Base-by-base conservation (phyloP, 2,329 filamentous ascomycete genomes). In the Lachnellula hyalina region DNA sequence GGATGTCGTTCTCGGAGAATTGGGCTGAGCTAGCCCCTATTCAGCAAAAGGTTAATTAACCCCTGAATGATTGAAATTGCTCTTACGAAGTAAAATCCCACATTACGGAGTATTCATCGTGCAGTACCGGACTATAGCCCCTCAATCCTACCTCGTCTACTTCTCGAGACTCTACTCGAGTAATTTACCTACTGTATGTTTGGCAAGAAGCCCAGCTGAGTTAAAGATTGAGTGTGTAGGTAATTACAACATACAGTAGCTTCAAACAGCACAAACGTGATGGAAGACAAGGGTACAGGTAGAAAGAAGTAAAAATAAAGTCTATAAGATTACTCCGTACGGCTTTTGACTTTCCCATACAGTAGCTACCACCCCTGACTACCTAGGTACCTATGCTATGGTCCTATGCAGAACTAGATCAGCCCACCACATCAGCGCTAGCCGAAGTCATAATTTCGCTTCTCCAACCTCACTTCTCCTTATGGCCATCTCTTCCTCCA, bases 391-490 rank as follows among this genome's bases (percentile, higher is more conserved):
- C n/a, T n/a, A n/a, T n/a, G n/a, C n/a, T n/a, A 21, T 21, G 21
- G 21, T 21, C 21, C 21, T 21, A 44, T 44, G 41, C 41, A 23
- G 23, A 25, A 15, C 14, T 14, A 15, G 44, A 25, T 47, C 12
- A 47, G 44, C 44, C 23, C 44, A 47, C 17, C n/a, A 15, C 17
- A 15, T 14, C 21, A 44, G 17, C 41, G n/a, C 19, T 44, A 41
- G 15, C 38, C 15, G 9, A 19, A 41, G 5, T 1, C 5, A 23
- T 40, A 42, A 52, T 52, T 35, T 52, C 50, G 42, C 50, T 47
- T 47, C 25, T 52, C 15, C 41, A 32, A 47, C 41, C 50, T 47
- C 50, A 32, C 36, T 19, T 50, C 48, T 42, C 48, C 21, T 52
- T 52, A 8, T 32, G 42, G 34, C 42, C 17, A 46, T 38, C 50